These are phyloP conservation scores for Pseudognaphalium luteoalbum DNA, from an alignment of 129 eudicot genomes.

Conservation along the genomic window DNA sequence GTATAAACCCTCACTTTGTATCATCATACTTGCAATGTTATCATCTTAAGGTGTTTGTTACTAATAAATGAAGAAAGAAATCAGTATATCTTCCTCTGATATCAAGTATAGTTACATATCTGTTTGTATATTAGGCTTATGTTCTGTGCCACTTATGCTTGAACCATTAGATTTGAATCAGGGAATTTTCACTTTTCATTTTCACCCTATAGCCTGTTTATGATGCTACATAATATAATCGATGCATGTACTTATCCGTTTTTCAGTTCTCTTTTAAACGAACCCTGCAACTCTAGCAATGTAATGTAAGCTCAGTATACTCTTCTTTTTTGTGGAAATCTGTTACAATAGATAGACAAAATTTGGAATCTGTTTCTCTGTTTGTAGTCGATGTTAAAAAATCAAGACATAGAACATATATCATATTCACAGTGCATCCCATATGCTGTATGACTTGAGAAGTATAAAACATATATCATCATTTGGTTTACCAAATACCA, in stretches of 20 bases:
- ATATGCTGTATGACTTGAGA: slow-evolving; percentile 20
- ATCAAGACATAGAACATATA: slow-evolving; percentile 4
- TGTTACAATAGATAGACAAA: background rate
- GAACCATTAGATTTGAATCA: background rate
- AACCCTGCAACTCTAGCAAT: background rate
- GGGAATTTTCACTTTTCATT: too few species aligned
- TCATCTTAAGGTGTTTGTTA: background rate
- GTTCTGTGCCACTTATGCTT: background rate
- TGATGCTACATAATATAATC: background rate
- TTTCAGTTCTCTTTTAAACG: background rate
- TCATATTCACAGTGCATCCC: slow-evolving; percentile 11
- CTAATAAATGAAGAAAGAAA: background rate
- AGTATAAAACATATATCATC: slow-evolving; percentile 17
- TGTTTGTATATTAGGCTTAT: background rate
- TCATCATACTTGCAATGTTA: background rate
- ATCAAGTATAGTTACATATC: too few species aligned
- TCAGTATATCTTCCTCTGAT: background rate
- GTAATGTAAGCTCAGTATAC: background rate
- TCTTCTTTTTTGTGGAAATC: background rate
- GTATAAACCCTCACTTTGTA: background rate
- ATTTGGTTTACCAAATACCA: slow-evolving; percentile 5
- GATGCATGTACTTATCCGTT: background rate
- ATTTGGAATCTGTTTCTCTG: background rate
- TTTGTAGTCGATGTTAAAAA: background rate
- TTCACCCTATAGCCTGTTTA: background rate